Base-by-base conservation (phyloP, 2,329 filamentous ascomycete genomes). In the Nothopassalora personata region DNA sequence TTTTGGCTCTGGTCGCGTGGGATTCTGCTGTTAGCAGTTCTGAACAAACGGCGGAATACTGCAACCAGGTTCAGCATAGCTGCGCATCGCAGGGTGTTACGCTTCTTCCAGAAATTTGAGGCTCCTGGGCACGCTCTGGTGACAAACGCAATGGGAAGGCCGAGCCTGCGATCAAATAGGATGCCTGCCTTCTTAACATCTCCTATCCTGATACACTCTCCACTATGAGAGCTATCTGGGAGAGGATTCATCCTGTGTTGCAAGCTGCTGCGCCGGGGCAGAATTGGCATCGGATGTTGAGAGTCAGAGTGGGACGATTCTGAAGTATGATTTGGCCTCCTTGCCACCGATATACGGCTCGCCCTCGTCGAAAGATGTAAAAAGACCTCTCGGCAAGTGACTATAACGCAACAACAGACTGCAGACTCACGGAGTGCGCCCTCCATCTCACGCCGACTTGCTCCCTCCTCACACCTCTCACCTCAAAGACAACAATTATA, bases 91-190 rank as follows among this genome's bases (percentile, higher is more conserved):
- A 82, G 4, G 83, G 83, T 4, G 79, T 86, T 1, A 84, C 83
- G 0, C 72, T 86, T 1, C 75, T 85, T 4, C 83, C 83, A 0
- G 83, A 86, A 67, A 83, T n/a, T 86, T 27, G 83, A 86, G 66
- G 77, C 81, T 0, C 83, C 83, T 0, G 83, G 83, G 0, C 83
- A 86, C 60, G 78, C 80, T 1, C 70, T 86, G 1, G 77, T 78
- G 5, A 77, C 86, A n/a, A 27, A 80, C 80, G 0, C 82, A 85
- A 64, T 86, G n/a, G 83, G 83, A 82, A 80, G 60, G 82, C 82
- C 0, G 76, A 84, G 60, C 69, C 85, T 15, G 82, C 77, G 0
- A 71, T 83, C 10, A 67, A 71, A 2, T 77, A 81, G 56, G 43
- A 61, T 15, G 69, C 79, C 4, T 82, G 80, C 49, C 71, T 84